phyloP scores from a whole-genome alignment of 2,329 filamentous ascomycete genomes.

The Arthrobotrys megalospora region DNA sequence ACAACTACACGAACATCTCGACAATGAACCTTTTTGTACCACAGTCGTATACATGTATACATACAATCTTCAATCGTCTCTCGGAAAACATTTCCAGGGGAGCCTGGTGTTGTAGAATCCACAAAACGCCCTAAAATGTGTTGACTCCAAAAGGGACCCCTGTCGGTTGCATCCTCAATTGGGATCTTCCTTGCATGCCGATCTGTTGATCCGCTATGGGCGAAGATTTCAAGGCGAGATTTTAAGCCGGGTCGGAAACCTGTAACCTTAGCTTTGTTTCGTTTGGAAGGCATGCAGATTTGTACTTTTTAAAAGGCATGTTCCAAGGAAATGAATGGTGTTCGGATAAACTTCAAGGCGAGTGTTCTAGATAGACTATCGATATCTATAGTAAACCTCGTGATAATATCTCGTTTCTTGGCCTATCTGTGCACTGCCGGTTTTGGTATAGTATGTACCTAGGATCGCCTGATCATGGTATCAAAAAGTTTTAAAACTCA shows the following conservation, averaged over 20 bases:
- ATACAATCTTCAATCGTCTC: neutral
- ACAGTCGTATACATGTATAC: neutral
- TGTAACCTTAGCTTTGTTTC: no score
- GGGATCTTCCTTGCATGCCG: neutral
- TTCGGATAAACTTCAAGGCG: no score
- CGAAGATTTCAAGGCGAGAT: conserved; percentile 4
- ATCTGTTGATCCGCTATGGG: neutral
- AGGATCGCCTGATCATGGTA: no score
- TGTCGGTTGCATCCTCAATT: neutral
- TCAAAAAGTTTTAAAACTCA: no score
- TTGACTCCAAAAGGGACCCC: neutral
- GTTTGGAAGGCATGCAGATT: no score
- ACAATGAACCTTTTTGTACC: neutral
- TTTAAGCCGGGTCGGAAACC: neutral
- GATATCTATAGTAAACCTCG: no score
- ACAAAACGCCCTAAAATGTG: neutral
- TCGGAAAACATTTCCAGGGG: neutral
- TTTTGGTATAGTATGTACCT: no score
- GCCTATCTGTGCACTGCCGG: no score
- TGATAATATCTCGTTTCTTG: no score
- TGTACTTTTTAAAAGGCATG: no score
- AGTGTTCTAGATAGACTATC: no score
- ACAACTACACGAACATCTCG: neutral
- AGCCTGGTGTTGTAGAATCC: neutral
- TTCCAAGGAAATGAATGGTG: no score